phyloP scores from a whole-genome alignment of 1,284 basidiomycete genomes.

The Rhodotorula mucilaginosa region DNA sequence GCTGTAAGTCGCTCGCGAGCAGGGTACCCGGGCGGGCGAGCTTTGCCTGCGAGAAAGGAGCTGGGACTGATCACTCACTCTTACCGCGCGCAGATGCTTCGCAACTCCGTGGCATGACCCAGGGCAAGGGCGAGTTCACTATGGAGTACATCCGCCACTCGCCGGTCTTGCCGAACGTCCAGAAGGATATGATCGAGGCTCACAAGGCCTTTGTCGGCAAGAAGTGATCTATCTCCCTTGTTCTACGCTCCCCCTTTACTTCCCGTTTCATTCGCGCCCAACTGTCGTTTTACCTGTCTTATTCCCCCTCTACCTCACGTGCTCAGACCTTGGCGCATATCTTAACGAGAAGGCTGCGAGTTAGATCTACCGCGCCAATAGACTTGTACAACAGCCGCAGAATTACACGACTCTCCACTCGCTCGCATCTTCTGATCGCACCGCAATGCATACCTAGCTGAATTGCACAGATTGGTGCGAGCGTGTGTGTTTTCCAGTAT shows the following conservation, averaged over 20 bases:
- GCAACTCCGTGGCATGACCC: slow-evolving; percentile 81
- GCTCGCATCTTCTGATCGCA: neutral
- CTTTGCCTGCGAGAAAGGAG: too few relatives aligned
- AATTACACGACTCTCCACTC: neutral
- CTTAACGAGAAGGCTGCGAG: neutral
- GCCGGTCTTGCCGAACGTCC: slow-evolving; percentile 83
- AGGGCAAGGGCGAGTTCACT: slow-evolving; percentile 70
- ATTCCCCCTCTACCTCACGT: neutral
- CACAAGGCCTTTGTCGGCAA: slow-evolving; percentile 48
- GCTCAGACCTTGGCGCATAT: neutral
- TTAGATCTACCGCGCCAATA: neutral
- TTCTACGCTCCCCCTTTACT: too few relatives aligned
- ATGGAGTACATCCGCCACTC: slow-evolving; percentile 56
- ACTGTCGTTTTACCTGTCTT: neutral
- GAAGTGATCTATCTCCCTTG: slow-evolving; percentile 3
- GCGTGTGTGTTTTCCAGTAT: too few relatives aligned
- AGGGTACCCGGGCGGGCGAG: neutral
- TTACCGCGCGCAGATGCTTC: slow-evolving; percentile 59
- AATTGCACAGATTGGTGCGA: too few relatives aligned
- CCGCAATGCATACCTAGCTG: neutral
- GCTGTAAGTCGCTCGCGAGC: slow-evolving; percentile 53
- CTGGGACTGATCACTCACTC: neutral
- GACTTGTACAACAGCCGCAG: neutral
- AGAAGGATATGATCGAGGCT: slow-evolving; percentile 74
- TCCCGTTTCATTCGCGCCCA: too few relatives aligned